Evolutionary conservation across 352 stramenopile species (phyloP), one percentile per base, ranked within the genome.

Genomic region (Phytophthora megakarya): DNA sequence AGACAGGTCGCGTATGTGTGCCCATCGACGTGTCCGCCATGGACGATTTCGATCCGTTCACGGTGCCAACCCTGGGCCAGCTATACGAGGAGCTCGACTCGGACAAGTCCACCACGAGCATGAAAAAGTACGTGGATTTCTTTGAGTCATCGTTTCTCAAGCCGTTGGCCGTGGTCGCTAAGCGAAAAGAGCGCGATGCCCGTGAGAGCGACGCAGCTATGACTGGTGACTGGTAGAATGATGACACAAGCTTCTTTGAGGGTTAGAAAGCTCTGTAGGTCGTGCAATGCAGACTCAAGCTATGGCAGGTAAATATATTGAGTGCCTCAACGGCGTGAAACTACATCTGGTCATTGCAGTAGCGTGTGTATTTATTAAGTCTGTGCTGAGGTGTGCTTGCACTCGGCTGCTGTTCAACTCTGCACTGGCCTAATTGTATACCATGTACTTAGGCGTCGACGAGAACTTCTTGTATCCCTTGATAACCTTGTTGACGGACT

Each of bases 391-490:
- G 28, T 28, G 16, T 25, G n/a, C 11, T 37, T 62, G 19, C 60
- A 25, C 23, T 53, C 22, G 28, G 44, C 43, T 44, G 52, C 43
- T 56, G 18, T 15, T 56, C 19, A 33, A 38, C 38, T 49, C 58
- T 44, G 49, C 49, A 46, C 33, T 22, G 44, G 52, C 37, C 70
- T 96, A 98, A 71, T 98, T 98, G 84, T 98, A 98, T 50, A 98
- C 94, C 93, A 98, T 98, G 88, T 99, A 99, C 86, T 99, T 99
- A 26, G 98, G 97, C 67, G 98, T 99, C 33, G 97, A 98, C 66
- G 90, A 98, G 88, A 99, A 99, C 89, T 99, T 99, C 73, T 99
- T 98, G 90, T 99, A 99, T 61, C 97, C 97, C 87, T 99, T 99
- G 75, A 99, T 99, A 58, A 99, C 97, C 84, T 99, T 99, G 82